phyloP scores from a whole-genome alignment of 352 stramenopile species.

The Pythium insidiosum region DNA sequence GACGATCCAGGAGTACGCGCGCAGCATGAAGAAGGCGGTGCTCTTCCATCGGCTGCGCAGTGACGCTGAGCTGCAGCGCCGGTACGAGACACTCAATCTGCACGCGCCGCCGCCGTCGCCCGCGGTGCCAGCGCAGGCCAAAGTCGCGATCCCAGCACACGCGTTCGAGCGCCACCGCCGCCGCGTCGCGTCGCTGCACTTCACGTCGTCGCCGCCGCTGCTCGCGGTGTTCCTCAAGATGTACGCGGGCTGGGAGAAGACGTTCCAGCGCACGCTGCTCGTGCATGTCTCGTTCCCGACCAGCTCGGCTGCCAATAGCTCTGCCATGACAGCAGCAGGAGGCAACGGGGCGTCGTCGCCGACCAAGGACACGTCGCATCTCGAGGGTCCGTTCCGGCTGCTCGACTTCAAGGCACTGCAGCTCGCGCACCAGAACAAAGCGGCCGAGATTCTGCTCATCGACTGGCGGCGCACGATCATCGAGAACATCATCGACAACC shows the following conservation, averaged over 20 bases:
- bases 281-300: constrained; percentile 51
- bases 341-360: neutral
- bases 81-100: constrained; percentile 69
- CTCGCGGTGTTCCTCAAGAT: constrained; percentile 80
- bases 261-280: constrained; percentile 66
- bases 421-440: constrained; percentile 65
- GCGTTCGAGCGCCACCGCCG: constrained; percentile 53
- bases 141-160: constrained; percentile 70
- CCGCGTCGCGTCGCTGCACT: constrained; percentile 33
- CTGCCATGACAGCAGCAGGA: neutral
- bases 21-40: constrained; percentile 90
- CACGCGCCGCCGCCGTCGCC: constrained; percentile 19
- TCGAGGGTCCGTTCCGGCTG: constrained; percentile 75
- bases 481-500: constrained; percentile 91
- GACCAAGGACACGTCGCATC: constrained; percentile 26
- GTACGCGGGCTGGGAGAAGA: constrained; percentile 88
- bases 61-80: constrained; percentile 43
- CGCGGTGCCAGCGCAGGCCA: constrained; percentile 43
- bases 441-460: constrained; percentile 59
- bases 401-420: constrained; percentile 82
- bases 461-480: constrained; percentile 88
- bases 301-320: constrained; percentile 1
- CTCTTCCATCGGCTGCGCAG: constrained; percentile 56
- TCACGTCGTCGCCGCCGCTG: constrained; percentile 51
- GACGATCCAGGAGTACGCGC: constrained; percentile 85